Evolutionary conservation across 1,284 basidiomycete species (phyloP).

Genomic region (Ceratobasidium sp.): DNA sequence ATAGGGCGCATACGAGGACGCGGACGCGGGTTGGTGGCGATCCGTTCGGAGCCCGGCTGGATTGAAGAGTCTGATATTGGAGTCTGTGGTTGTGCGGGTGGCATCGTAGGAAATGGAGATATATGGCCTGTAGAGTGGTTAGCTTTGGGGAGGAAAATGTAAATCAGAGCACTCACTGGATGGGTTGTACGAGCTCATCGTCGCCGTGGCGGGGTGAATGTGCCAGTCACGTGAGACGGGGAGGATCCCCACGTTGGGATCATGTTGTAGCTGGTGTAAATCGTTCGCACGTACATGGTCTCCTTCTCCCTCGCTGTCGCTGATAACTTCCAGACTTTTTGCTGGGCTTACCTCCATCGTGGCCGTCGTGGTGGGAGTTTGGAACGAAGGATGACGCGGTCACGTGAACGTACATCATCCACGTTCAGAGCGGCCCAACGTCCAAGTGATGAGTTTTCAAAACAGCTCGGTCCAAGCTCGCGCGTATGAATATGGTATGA

Average conservation of each 20-base stretch:
- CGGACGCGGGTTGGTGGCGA: slow-evolving; percentile 37
- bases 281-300: neutral
- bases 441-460: neutral
- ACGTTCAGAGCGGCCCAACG: slow-evolving; percentile 5
- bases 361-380: slow-evolving; percentile 18
- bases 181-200: slow-evolving; percentile 31
- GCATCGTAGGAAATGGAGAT: slow-evolving; percentile 27
- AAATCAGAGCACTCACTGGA: slow-evolving; percentile 19
- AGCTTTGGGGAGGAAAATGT: neutral
- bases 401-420: slow-evolving; percentile 30
- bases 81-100: neutral
- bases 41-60: slow-evolving; percentile 10
- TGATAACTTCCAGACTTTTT: slow-evolving; percentile 27
- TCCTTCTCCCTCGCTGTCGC: slow-evolving; percentile 39
- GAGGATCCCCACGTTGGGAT: slow-evolving; percentile 27
- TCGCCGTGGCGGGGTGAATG: neutral
- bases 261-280: slow-evolving; percentile 9
- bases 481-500: neutral
- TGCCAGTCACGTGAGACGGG: slow-evolving; percentile 38
- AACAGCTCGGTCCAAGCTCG: neutral
- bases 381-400: slow-evolving; percentile 26
- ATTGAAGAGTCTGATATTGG: slow-evolving; percentile 13
- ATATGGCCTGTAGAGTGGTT: slow-evolving; percentile 15
- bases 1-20: slow-evolving; percentile 33
- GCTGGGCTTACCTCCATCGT: slow-evolving; percentile 36